phyloP scores from a whole-genome alignment of 345 rosid genomes.

The Lepidium sativum region DNA sequence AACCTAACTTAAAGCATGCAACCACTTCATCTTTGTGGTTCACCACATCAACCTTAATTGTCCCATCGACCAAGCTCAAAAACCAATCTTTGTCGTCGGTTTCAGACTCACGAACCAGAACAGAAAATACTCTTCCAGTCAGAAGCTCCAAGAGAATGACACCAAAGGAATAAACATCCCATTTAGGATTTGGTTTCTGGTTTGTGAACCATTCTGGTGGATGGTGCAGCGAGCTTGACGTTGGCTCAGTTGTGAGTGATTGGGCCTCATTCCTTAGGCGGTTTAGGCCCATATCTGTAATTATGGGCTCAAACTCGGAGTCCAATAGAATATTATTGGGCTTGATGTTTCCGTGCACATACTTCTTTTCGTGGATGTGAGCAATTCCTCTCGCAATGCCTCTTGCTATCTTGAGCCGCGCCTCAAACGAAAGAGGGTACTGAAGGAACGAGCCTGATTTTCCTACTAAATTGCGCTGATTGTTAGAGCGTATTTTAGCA shows the following conservation, averaged over 20 bases:
- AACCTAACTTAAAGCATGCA: conserved; percentile 60
- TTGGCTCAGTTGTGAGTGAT: background rate
- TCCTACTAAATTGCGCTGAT: background rate
- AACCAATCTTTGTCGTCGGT: conserved; percentile 42
- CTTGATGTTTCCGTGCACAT: conserved; percentile 67
- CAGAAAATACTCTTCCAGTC: conserved; percentile 33
- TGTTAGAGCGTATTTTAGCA: background rate
- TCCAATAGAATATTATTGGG: conserved; percentile 67
- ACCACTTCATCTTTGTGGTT: conserved; percentile 38
- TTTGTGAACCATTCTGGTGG: conserved; percentile 58
- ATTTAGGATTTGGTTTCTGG: conserved; percentile 52
- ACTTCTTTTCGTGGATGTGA: conserved; percentile 70
- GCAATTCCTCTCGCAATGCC: conserved; percentile 74
- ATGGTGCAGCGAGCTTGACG: conserved; percentile 21
- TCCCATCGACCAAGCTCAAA: conserved; percentile 46
- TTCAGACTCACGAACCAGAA: conserved; percentile 24
- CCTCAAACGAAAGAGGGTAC: conserved; percentile 36
- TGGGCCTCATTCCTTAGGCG: conserved; percentile 22
- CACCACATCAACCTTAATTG: conserved; percentile 43
- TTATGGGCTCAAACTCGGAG: conserved; percentile 53
- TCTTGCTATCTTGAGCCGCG: conserved; percentile 70
- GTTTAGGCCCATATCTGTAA: conserved; percentile 59
- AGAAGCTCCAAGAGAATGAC: conserved; percentile 65
- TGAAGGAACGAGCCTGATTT: conserved; percentile 36
- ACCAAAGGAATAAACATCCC: conserved; percentile 84